Base-by-base conservation (phyloP, 2,329 filamentous ascomycete genomes). In the Xylaria sp. region DNA sequence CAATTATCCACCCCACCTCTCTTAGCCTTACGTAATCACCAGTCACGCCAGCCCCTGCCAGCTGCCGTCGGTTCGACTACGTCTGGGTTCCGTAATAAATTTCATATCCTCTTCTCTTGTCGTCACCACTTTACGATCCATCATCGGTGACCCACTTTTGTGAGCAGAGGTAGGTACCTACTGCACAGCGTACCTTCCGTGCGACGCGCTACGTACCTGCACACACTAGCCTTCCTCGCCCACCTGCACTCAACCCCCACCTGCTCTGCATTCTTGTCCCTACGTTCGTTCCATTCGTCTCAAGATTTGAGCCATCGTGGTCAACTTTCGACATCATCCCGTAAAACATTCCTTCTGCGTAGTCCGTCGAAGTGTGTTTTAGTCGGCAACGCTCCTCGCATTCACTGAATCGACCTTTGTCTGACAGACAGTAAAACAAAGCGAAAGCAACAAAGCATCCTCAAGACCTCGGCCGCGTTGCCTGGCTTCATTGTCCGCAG, bases 11-110 rank as follows among this genome's bases (percentile, higher is more conserved):
- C 51, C 59, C 63, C 62, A 63, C 64, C 72, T 68, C 69, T 69
- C 62, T 64, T 63, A 66, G 63, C 71, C 66, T 66, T 63, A 68
- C 66, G 65, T 66, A 65, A 68, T 63, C 59, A 48, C 39, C 54
- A 52, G 53, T 52, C 34, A 54, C 52, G 53, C 56, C 59, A 52
- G 61, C 58, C 46, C 54, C 49, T 55, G 65, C 60, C 68, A 68
- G 67, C 67, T 67, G 66, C 57, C 60, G 65, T 55, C 66, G 66
- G 55, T 59, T 59, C 66, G 65, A 63, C 65, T 63, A 61, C 67
- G 66, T 68, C 65, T 70, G 68, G 68, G 66, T 53, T 55, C 39
- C 46, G 39, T 61, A 59, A 62, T 63, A 57, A 55, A 51, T 4
- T 51, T 51, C 49, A 34, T 16, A 30, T 63, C 50, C 19, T 59